A percentile compares a stretch with the other conserved stretches of the same genome.
phyloP scores from a whole-genome alignment of 495 filamentous ascomycete species.

The Aspergillus egyptiacus region DNA sequence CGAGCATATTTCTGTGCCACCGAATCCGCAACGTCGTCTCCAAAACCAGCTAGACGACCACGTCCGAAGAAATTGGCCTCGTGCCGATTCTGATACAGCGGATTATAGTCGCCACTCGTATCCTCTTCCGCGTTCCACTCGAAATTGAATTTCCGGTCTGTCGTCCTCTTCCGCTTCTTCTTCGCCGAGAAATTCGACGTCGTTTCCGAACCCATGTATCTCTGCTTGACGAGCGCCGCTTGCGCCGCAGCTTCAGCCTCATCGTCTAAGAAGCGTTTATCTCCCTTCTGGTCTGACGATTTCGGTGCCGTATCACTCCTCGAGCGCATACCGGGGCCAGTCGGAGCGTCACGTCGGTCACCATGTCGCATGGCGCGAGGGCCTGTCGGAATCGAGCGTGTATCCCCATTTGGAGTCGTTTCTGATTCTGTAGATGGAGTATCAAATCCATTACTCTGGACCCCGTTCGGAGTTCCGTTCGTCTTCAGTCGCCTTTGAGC shows the following conservation, averaged over 20 bases:
- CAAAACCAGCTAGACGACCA: slow-evolving; percentile 76
- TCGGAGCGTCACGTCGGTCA: slow-evolving; percentile 50
- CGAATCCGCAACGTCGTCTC: slow-evolving; percentile 67
- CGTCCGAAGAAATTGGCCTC: slow-evolving; percentile 76
- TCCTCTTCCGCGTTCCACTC: slow-evolving; percentile 98
- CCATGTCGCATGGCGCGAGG: slow-evolving; percentile 66
- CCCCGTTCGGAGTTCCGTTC: slow-evolving; percentile 13
- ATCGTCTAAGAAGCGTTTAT: slow-evolving; percentile 26
- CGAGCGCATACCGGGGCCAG: slow-evolving; percentile 48
- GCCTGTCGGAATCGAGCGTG: slow-evolving; percentile 60
- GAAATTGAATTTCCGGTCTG: slow-evolving; percentile 98
- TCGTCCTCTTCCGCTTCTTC: slow-evolving; percentile 91
- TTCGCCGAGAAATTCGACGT: slow-evolving; percentile 89
- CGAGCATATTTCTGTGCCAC: slow-evolving; percentile 68
- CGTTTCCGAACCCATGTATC: slow-evolving; percentile 90
- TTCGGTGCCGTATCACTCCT: slow-evolving; percentile 26
- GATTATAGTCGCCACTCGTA: slow-evolving; percentile 85
- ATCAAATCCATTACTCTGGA: slow-evolving; percentile 28
- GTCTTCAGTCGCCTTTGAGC: slow-evolving; percentile 46
- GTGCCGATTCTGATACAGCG: slow-evolving; percentile 69
- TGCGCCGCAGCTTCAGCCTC: slow-evolving; percentile 62
- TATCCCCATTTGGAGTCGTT: slow-evolving; percentile 21
- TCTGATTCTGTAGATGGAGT: slow-evolving; percentile 14
- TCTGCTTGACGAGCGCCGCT: slow-evolving; percentile 67
- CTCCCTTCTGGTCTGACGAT: slow-evolving; percentile 49